phyloP scores from a whole-genome alignment of 331 rosid species.

The Rosa hybrid region DNA sequence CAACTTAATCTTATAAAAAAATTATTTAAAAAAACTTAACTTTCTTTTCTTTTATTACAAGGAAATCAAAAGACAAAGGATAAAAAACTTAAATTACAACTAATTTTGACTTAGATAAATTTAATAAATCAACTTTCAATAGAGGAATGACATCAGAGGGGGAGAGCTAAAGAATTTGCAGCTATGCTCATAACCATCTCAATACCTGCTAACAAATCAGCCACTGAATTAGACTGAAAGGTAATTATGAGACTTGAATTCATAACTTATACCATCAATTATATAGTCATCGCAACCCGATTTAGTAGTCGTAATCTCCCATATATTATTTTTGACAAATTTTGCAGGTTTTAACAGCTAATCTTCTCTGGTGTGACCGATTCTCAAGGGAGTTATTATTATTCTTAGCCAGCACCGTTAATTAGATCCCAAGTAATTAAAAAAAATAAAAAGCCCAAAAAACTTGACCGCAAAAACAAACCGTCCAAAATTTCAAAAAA shows the following conservation, averaged over 20 bases:
- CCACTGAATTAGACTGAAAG: background rate
- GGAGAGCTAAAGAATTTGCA: too few species aligned
- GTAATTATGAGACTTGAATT: background rate
- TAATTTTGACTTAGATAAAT: too few species aligned
- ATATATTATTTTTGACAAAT: background rate
- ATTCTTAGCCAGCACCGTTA: background rate
- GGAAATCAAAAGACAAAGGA: too few species aligned
- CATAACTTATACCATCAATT: background rate
- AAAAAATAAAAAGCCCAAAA: slow-evolving; percentile 8
- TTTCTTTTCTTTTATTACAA: too few species aligned
- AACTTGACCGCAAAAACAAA: slow-evolving; percentile 25
- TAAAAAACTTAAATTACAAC: too few species aligned
- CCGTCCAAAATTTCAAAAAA: too few species aligned
- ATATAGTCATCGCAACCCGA: background rate
- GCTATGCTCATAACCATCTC: too few species aligned
- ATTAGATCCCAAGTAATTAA: background rate
- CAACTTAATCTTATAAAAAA: background rate
- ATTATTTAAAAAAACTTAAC: too few species aligned
- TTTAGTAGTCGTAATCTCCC: background rate
- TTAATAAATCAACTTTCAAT: too few species aligned
- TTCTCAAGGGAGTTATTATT: background rate
- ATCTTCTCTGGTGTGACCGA: background rate
- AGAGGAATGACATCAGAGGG: too few species aligned
- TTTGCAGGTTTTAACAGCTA: background rate
- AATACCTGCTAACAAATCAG: too few species aligned